Evolutionary conservation across 495 filamentous ascomycete genomes (phyloP), one percentile per base, ranked within the genome.

Genomic region (Aspergillus coremiiformis): DNA sequence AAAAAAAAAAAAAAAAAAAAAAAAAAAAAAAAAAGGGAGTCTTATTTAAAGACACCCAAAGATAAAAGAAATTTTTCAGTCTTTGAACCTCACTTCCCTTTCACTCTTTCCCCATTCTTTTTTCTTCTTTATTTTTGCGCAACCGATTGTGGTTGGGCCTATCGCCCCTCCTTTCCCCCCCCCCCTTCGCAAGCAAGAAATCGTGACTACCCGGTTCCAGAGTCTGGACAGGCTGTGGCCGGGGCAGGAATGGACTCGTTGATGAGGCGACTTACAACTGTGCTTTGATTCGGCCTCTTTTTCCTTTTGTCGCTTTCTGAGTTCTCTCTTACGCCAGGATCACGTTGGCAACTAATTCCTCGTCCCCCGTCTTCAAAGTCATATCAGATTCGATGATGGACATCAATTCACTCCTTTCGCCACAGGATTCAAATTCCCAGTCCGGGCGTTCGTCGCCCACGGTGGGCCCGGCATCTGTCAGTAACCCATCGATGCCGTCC

Each of bases 341-440:
- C 43, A 27, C 22, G 23, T 9, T 35, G 27, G 27, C 27, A 11
- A 14, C 29, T 47, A 9, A 33, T 23, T 49, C 47, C 20, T 20
- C 21, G 19, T 45, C 5, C 14, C 19, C n/a, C 26, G 12, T 37
- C 30, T 46, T 46, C 46, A 30, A 44, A 23, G 35, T 27, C 30
- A 17, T 47, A 33, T 35, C 46, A 41, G 42, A 30, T 35, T 57
- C 44, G 42, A 71, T 61, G 44, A 87, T 88, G 84, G 83, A 88
- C 60, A 88, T 88, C 73, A 84, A 76, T 69, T 84, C 80, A 24
- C 77, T 88, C 41, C 78, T 88, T 54, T 86, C 84, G 53, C 82
- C 84, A 39, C 77, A 83, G 66, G 81, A 86, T 49, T 76, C 81
- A 48, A 76, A 83, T 59, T 68, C 71, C 20, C 64, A 74, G 58